These are phyloP conservation scores for Microsporum ferrugineum DNA, from an alignment of 2,329 filamentous ascomycete genomes.

Conservation along the genomic window DNA sequence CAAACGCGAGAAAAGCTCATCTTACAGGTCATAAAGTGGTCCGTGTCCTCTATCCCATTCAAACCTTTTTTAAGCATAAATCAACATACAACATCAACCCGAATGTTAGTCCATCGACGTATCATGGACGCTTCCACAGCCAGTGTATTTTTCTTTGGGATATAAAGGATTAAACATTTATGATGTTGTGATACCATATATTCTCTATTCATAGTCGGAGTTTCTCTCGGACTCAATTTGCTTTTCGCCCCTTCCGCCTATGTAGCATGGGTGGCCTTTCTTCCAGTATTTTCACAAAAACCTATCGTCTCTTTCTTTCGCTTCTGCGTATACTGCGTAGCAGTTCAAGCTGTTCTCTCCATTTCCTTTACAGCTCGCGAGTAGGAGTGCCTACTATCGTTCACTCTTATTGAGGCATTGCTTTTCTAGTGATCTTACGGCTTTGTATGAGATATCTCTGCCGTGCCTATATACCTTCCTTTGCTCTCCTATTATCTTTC, in stretches of 20 bases:
- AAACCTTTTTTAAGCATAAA: slow-evolving; percentile 2
- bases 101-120: too few relatives aligned
- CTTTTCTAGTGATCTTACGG: background rate
- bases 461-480: background rate
- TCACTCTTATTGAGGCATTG: background rate
- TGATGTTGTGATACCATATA: background rate
- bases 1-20: too few relatives aligned
- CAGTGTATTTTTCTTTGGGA: background rate
- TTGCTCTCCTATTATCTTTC: background rate
- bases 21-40: background rate
- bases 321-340: background rate
- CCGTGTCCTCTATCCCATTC: background rate
- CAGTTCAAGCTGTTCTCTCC: background rate
- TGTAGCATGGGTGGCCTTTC: background rate
- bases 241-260: background rate
- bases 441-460: background rate
- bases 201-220: background rate
- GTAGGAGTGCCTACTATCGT: background rate
- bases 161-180: background rate
- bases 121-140: background rate
- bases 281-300: background rate
- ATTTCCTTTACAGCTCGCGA: background rate
- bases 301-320: background rate
- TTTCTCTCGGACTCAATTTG: background rate
- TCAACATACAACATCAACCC: background rate